Evolutionary conservation across 768 basidiomycete species (phyloP), one percentile per base, ranked within the genome.

Genomic region (Auricularia cornea): DNA sequence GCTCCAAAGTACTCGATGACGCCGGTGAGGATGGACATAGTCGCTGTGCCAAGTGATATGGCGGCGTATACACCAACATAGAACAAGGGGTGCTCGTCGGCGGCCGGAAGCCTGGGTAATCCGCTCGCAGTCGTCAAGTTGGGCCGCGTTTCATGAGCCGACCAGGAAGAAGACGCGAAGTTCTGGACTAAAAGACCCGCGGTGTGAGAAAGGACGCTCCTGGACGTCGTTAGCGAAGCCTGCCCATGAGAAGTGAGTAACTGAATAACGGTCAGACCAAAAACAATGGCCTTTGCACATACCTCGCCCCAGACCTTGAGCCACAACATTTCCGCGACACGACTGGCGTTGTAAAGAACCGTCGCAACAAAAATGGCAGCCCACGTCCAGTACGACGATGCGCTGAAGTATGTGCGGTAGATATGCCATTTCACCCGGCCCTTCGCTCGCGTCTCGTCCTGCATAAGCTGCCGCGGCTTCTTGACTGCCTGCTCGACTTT

Each of bases 1-100:
- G 84, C 83, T 33, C 86, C 89, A 0, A 83, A 83, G 41, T 57
- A 48, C 65, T 66, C n/a, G 63, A 67, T n/a, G 66, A 67, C 29
- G 62, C 60, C 26, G 62, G 68, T 18, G 68, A 65, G 3, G 66
- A 66, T 20, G 28, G 32, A 54, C 63, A 68, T 18, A 28, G 67
- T 23, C 16, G 67, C 70, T 11, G 66, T 62, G 23, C 33, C 63
- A 32, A 69, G 18, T 2, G 65, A 66, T 59, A 72, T 72, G 4
- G 63, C 67, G 41, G 61, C 65, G 59, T 65, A 67, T 10, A 67
- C 57, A 8, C 48, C 62, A 28, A 72, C 62, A 59, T 72, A 72
- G 65, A 66, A 71, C 56, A 70, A 28, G 8, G 71, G 71, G 48
- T 71, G 67, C 20, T 66, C 65, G 20, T 70, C 62, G 1, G 71